Base-by-base conservation (phyloP, 305 asterid species). In the Fraxinus platypoda region DNA sequence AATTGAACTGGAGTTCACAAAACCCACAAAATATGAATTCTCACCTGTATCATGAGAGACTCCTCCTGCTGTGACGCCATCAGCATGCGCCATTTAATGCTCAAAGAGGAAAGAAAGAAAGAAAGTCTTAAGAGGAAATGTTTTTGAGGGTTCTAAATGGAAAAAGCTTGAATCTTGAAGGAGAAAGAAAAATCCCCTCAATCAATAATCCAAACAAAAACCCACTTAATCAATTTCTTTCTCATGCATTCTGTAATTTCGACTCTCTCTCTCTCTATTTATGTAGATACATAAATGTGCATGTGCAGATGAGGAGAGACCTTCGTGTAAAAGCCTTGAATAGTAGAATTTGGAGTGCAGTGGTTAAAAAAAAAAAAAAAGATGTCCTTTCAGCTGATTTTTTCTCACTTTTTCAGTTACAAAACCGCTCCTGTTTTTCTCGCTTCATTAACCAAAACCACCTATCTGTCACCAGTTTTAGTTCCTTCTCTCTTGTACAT, bases 341-440 rank as follows among this genome's bases (percentile, higher is more conserved):
- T 6, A 78, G 75, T n/a, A 83, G 83, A 77, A 85, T 64, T 30
- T 21, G 82, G n/a, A 8, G 33, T 64, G n/a, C 25, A 83, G 70
- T 83, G 85, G 82, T 78, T 74, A 85, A 84, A 85, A 75, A 81
- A 76, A 75, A 81, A 76, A 33, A 33, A 33, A 33, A 33, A 0
- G 6, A 8, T 21, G 6, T 8, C 11, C 26, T 38, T 72, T 38
- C 83, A 84, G 87, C 89, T 83, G 70, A 72, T 71, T 82, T 85
- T 86, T 91, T 91, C 93, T 87, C 92, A 82, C 93, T 90, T 89
- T 54, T 88, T 90, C 97, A 85, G 97, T 93, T 93, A 92, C 94
- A 89, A 93, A 86, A 90, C 94, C 89, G 84, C 92, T 82, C 85
- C 81, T 85, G 73, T 75, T 86, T 89, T 92, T 85, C 84, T 89